Evolutionary conservation across 306 rosid species (phyloP), one percentile per base, ranked within the genome.

Genomic region (Castanea sativa): DNA sequence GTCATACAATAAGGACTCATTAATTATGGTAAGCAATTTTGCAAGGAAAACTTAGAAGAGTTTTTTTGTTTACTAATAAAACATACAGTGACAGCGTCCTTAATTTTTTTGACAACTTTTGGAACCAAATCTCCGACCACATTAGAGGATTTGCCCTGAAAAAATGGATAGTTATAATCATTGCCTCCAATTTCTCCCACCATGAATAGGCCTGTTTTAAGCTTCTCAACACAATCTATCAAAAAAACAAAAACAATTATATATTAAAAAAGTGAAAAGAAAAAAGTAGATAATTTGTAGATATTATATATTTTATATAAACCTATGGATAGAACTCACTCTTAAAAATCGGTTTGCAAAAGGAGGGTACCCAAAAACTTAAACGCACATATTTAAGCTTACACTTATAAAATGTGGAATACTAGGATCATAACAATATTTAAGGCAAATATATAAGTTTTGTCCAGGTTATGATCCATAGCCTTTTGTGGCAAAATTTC

Each of bases 161-260:
- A 16, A 9, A 80, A 12, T 1, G 79, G 79, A 7, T 51, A 73
- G 9, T 74, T 53, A 45, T 74, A 80, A 19, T 80, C 83, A 57
- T 80, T 74, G 0, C 55, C 83, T 1, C 79, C 79, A 3, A 80
- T 74, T 73, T 80, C 79, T 23, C 79, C 83, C 58, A 80, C 83
- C 18, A 80, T 12, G 69, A 80, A 80, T 35, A 80, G 27, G 23
- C 71, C 68, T 14, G 5, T 74, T 33, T 29, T 55, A 19, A 74
- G 64, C 55, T 74, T 80, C 35, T 80, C 20, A 1, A 9, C 43
- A 76, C 83, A 74, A 56, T 80, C 83, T 74, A 67, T 19, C 57
- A 71, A 7, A 13, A 30, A 60, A 13, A 61, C 27, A 33, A 61
- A 6, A 27, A 27, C 5, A 13, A 25, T 23, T 10, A 58, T 7